Percentiles rank a stretch among this genome's conserved stretches.
Conservation (phyloP, 116 monocot genomes). For the Posidonia oceanica region DNA sequence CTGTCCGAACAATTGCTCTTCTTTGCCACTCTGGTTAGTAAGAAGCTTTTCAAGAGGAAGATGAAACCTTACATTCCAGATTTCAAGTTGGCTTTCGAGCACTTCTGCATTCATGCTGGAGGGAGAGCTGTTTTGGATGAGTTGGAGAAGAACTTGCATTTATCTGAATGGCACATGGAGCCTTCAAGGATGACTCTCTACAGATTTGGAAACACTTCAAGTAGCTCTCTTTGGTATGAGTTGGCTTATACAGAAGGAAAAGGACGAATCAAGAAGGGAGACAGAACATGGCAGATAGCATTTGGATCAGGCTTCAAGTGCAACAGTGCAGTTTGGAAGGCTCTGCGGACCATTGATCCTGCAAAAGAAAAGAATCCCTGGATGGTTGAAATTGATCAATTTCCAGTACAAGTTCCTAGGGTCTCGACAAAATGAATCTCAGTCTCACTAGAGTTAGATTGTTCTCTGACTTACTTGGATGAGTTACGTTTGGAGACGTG, state of each 20-base stretch:
- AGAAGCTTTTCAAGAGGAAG: conserved; percentile 54
- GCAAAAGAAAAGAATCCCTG: conserved; percentile 55
- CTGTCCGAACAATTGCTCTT: conserved; percentile 54
- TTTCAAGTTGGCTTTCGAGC: conserved; percentile 60
- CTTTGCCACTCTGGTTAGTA: conserved; percentile 47
- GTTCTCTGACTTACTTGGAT: too few relatives aligned
- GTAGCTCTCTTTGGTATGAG: conserved; percentile 78
- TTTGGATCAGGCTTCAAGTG: conserved; percentile 78
- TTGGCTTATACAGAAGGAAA: conserved; percentile 63
- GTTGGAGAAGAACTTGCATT: conserved; percentile 67
- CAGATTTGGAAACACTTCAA: conserved; percentile 63
- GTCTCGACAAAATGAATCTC: conserved; percentile 19
- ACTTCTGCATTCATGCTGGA: too few relatives aligned
- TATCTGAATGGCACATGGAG: conserved; percentile 75
- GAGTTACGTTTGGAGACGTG: too few relatives aligned
- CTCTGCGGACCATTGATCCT: conserved; percentile 34
- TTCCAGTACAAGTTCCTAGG: conserved; percentile 52
- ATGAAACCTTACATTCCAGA: conserved; percentile 64
- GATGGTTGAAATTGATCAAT: conserved; percentile 62
- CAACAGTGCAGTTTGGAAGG: conserved; percentile 69
- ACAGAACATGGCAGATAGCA: conserved; percentile 13
- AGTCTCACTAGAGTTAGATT: too few relatives aligned
- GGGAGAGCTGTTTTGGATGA: conserved; percentile 69
- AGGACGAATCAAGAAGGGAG: conserved; percentile 32
- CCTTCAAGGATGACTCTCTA: conserved; percentile 64